Conservation (phyloP, 768 basidiomycete species). For the Rhodosporidiobolus odoratus region DNA sequence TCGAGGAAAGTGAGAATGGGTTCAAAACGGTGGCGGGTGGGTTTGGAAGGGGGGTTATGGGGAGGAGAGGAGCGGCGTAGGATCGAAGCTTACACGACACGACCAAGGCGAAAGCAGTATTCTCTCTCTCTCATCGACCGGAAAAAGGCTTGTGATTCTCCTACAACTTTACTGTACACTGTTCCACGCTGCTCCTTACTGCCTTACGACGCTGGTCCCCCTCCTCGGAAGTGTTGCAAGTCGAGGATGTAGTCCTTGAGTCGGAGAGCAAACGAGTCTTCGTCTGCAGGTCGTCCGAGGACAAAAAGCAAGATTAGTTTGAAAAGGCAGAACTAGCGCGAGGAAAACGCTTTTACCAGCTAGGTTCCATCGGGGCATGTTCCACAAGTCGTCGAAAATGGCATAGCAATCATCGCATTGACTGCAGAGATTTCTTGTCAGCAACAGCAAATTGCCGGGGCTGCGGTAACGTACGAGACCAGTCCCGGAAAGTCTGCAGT, state of each 20-base stretch:
- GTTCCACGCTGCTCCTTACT: not conserved
- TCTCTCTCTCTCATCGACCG: no score
- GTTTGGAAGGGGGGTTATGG: conserved; percentile 45
- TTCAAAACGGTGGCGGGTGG: conserved; percentile 47
- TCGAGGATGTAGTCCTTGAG: not conserved
- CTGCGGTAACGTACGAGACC: no score
- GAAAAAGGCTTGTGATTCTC: no score
- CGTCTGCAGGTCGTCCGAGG: not conserved
- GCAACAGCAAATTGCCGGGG: no score
- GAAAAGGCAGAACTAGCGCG: not conserved
- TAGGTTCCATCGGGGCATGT: no score
- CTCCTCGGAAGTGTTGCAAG: not conserved
- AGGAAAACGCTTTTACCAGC: no score
- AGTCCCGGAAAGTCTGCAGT: no score
- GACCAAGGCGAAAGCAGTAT: not conserved
- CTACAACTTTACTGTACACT: no score
- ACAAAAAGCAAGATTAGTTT: not conserved
- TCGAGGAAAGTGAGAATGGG: conserved; percentile 47
- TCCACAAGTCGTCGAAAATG: no score
- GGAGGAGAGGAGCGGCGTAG: not conserved
- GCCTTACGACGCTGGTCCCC: not conserved
- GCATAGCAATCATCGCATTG: no score
- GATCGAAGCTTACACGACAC: not conserved
- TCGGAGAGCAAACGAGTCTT: not conserved
- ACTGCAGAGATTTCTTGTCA: no score